These are phyloP conservation scores for Helotiales sp. DNA, from an alignment of 2,329 filamentous ascomycete species.

Conservation along the genomic window DNA sequence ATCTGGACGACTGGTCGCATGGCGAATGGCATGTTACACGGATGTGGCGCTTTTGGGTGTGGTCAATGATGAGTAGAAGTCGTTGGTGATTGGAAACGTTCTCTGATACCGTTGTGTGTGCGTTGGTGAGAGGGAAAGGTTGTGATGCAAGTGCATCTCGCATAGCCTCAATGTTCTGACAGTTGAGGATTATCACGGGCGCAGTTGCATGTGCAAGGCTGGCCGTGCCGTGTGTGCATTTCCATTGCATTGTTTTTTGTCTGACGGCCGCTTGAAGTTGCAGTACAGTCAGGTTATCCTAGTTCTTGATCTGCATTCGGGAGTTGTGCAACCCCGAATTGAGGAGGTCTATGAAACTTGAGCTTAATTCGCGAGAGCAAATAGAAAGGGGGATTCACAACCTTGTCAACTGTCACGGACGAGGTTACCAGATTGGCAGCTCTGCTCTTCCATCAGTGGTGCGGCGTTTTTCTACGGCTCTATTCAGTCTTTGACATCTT, in stretches of 20 bases:
- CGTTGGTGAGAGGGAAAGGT: not conserved
- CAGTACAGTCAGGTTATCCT: not conserved
- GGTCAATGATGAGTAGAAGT: not conserved
- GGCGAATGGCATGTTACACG: not conserved
- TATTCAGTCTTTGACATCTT: conserved; percentile 32
- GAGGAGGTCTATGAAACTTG: too few species aligned
- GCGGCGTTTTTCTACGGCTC: conserved; percentile 29
- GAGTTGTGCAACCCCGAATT: not conserved
- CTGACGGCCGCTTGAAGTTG: not conserved
- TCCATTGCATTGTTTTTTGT: not conserved
- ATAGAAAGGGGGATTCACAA: not conserved
- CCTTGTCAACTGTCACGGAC: not conserved
- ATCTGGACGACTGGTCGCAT: not conserved
- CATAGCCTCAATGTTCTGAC: not conserved
- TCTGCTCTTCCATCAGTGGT: conserved; percentile 25
- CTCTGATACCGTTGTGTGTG: not conserved
- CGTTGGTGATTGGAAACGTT: not conserved
- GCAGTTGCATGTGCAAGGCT: not conserved
- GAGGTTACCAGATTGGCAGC: conserved; percentile 20
- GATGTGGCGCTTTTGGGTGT: not conserved
- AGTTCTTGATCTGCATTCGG: not conserved
- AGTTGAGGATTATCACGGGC: not conserved
- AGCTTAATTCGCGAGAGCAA: too few species aligned
- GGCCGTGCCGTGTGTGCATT: not conserved
- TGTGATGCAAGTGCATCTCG: conserved; percentile 2